Base-by-base conservation (phyloP, 139 green algal genomes). In the Micractinium conductrix region DNA sequence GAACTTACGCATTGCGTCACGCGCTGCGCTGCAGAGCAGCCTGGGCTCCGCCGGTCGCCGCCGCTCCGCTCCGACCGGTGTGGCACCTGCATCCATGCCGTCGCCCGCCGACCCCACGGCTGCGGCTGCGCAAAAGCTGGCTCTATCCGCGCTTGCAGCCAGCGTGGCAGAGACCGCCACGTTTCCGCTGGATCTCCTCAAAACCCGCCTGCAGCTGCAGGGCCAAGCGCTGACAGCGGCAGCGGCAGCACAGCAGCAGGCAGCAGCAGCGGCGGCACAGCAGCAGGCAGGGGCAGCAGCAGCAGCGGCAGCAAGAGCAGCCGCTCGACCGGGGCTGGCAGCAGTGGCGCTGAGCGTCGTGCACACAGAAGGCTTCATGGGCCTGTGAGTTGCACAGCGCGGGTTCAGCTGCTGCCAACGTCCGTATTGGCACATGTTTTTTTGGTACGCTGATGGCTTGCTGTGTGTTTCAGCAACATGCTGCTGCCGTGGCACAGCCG, bases 121-220 rank as follows among this genome's bases (percentile, higher is more conserved):
- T 28, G 74, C n/a, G 37, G 30, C 50, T n/a, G 35, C 68, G 14
- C 38, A 55, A 14, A 82, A 80, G n/a, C 58, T 84, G 7, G 45
- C 83, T 4, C 84, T 84, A 3, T 81, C 79, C 30, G 86, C 69
- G 8, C 28, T 73, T 4, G 50, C 72, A 69, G 87, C 85, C 2
- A 44, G 53, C 33, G 67, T 67, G 30, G 86, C 88, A 50, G 91
- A 94, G 71, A 75, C 74, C 0, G 58, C 85, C 19, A 95, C 91
- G 37, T 95, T 89, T 60, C 92, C 92, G 1, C 78, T 95, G 0
- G 92, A 95, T 74, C 60, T 91, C 3, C 35, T 94, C 1, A 95
- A 95, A 79, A 95, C 92, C 0, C 44, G 92, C 28, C 72, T 95
- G 45, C 92, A 95, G 84, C 85, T 95, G 17, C 85, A 92, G 55